Base-by-base conservation (phyloP, 768 basidiomycete species). In the Pholiota molesta region DNA sequence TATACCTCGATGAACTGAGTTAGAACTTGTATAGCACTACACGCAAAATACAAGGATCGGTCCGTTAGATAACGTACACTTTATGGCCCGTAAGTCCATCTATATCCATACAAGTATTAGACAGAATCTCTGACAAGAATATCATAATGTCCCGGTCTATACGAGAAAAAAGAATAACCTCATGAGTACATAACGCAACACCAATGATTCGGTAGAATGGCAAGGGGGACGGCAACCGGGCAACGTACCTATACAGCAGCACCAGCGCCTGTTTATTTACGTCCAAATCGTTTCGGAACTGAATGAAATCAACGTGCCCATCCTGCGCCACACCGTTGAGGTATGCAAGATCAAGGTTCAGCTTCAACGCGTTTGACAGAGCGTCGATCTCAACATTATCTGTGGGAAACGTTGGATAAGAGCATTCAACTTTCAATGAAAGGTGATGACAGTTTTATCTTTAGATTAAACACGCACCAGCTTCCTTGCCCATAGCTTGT, bases 91-190 rank as follows among this genome's bases (percentile, higher is more conserved):
- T 9, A 31, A 5, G 6, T 31, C 31, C 9, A 14, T 52, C 9
- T n/a, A 16, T 31, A 37, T 19, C 35, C 21, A 39, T 14, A 19
- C 17, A n/a, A n/a, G n/a, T n/a, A 17, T 13, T 7, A 44, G 1
- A 17, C n/a, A 42, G n/a, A 45, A 6, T 52, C 13, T 21, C 53
- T 59, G 39, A 72, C 66, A 13, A 92, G 76, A 54, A 95, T 89
- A 75, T 96, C 94, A 74, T 92, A 96, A 72, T 96, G 94, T 9
- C 94, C 94, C 19, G 94, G 94, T 53, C 93, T 94, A 60, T 11
- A 21, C 6, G 13, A 44, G 16, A 2, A 55, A 23, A 29, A 21
- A 16, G 17, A 21, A 29, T 17, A 5, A 52, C 5, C 16, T 5
- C 19, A 40, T 26, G 19, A 23, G 31, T n/a, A 31, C 9, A 7